Conservation (phyloP, 2,329 filamentous ascomycete species). For the Helminthosporium solani region DNA sequence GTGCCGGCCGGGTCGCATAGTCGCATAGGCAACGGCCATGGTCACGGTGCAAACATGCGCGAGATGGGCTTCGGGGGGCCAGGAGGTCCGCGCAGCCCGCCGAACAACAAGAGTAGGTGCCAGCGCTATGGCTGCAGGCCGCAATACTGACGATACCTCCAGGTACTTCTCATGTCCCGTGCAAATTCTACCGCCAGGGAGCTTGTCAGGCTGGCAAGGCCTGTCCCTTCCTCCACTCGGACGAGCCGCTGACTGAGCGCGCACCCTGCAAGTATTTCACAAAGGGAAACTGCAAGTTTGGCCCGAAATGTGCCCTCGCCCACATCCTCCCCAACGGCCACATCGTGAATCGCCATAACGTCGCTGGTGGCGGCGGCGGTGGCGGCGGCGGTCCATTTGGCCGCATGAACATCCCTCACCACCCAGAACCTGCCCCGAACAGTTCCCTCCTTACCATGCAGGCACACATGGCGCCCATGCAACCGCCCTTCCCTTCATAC, state of each 20-base stretch:
- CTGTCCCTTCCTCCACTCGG: constrained; percentile 94
- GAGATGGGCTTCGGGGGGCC: constrained; percentile 44
- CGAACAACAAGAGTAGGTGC: constrained; percentile 51
- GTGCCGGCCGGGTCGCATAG: constrained; percentile 39
- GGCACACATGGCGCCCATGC: constrained; percentile 42
- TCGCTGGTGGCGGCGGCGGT: constrained; percentile 50
- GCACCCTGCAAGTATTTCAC: constrained; percentile 97
- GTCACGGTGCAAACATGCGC: constrained; percentile 33
- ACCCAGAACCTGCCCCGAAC: constrained; percentile 71
- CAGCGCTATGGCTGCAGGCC: background rate
- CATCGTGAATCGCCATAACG: constrained; percentile 71
- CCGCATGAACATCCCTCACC: constrained; percentile 64
- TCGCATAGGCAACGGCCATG: constrained; percentile 33
- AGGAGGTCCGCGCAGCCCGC: constrained; percentile 48
- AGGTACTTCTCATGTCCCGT: constrained; percentile 97
- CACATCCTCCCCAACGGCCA: constrained; percentile 93
- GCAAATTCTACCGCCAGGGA: constrained; percentile 98
- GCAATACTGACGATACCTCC: constrained; percentile 21
- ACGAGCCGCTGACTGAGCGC: constrained; percentile 79
- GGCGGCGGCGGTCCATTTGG: constrained; percentile 61
- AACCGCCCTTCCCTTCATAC: constrained; percentile 43
- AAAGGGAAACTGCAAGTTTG: constrained; percentile 99
- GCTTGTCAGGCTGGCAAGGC: constrained; percentile 93
- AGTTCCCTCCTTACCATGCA: constrained; percentile 69
- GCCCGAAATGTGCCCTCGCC: constrained; percentile 93